Percentiles rank a stretch among this genome's conserved stretches.
These are phyloP conservation scores for Flaveria brownii DNA, from an alignment of 129 eudicot species.

Conservation along the genomic window DNA sequence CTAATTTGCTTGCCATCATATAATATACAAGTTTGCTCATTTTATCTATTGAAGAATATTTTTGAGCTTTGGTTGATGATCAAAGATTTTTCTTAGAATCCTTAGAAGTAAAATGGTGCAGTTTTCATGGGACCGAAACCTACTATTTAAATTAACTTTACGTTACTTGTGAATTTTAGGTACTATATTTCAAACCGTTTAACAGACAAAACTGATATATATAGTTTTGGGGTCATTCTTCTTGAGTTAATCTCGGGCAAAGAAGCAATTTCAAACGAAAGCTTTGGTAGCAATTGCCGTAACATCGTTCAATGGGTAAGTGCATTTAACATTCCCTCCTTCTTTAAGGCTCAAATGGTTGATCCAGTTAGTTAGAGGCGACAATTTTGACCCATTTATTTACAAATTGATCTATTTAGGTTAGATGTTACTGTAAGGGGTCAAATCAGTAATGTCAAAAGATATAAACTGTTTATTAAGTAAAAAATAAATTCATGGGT, in stretches of 20 bases:
- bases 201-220: constrained; percentile 92
- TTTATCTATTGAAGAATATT: neutral
- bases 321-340: neutral
- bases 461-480: neutral
- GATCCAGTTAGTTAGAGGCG: neutral
- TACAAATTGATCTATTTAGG: neutral
- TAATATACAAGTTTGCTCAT: neutral
- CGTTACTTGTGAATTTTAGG: constrained; percentile 43
- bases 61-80: neutral
- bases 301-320: constrained; percentile 99
- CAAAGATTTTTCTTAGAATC: neutral
- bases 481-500: neutral
- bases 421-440: neutral
- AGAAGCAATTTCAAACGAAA: constrained; percentile 93
- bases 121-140: neutral
- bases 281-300: constrained; percentile 83
- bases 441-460: neutral
- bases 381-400: neutral
- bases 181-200: constrained; percentile 94
- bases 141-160: constrained; percentile 12
- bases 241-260: constrained; percentile 95
- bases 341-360: too few relatives aligned
- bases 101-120: neutral
- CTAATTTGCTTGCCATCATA: constrained; percentile 14
- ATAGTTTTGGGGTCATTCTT: constrained; percentile 95